phyloP scores from a whole-genome alignment of 768 basidiomycete species.

The Tremella mesenterica region DNA sequence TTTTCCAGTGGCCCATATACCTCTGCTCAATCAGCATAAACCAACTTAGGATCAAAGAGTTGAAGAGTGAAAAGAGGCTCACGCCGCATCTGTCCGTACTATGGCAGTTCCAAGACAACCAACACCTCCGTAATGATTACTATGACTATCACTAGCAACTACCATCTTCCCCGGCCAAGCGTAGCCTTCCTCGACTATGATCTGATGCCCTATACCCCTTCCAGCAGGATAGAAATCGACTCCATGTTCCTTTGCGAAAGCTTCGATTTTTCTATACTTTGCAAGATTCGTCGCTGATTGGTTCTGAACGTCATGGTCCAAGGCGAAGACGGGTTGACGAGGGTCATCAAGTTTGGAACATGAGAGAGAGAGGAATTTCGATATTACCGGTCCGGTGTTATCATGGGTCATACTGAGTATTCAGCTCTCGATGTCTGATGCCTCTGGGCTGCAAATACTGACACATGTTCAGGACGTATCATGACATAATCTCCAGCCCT shows the following conservation, averaged over 20 bases:
- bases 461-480: slow-evolving; percentile 93
- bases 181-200: slow-evolving; percentile 96
- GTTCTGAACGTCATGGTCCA: slow-evolving; percentile 98
- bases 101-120: slow-evolving; percentile 96
- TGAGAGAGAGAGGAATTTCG: slow-evolving; percentile 93
- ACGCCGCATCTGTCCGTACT: slow-evolving; percentile 57
- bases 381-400: slow-evolving; percentile 95
- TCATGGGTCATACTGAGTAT: slow-evolving; percentile 52
- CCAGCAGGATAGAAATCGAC: slow-evolving; percentile 97
- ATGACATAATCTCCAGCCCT: slow-evolving; percentile 98
- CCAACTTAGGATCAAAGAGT: not conserved
- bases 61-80: slow-evolving; percentile 4
- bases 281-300: slow-evolving; percentile 76
- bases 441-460: slow-evolving; percentile 3
- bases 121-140: slow-evolving; percentile 98
- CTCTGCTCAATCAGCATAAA: slow-evolving; percentile 16
- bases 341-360: slow-evolving; percentile 73
- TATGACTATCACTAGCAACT: slow-evolving; percentile 91
- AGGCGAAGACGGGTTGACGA: slow-evolving; percentile 82
- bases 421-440: not conserved
- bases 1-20: slow-evolving; percentile 96
- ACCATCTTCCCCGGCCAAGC: slow-evolving; percentile 93
- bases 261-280: slow-evolving; percentile 87
- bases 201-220: slow-evolving; percentile 93
- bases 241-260: slow-evolving; percentile 71